These are phyloP conservation scores for Vitis rupestris DNA, from an alignment of 164 flowering plant species.

Conservation along the genomic window DNA sequence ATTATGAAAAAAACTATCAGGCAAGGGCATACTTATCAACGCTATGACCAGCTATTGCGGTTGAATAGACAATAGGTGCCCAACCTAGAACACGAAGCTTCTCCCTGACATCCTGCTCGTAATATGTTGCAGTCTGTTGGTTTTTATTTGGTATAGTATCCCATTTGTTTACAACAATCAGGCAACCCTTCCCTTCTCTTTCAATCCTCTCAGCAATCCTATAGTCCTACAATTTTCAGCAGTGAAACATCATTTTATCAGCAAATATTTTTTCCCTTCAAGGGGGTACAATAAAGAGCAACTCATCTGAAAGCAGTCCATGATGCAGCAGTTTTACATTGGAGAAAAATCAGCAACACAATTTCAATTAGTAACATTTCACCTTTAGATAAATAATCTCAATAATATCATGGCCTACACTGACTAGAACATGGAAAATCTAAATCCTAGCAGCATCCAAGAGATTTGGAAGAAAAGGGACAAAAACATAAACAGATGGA, in stretches of 20 bases:
- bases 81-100: slow-evolving; percentile 86
- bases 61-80: slow-evolving; percentile 98
- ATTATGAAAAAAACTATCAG: background rate
- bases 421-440: background rate
- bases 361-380: background rate
- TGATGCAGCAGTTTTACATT: background rate
- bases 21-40: slow-evolving; percentile 74
- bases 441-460: background rate
- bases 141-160: slow-evolving; percentile 95
- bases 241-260: no score
- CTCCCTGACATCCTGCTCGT: slow-evolving; percentile 92
- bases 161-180: slow-evolving; percentile 98
- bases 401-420: no score
- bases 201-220: slow-evolving; percentile 95
- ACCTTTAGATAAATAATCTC: no score
- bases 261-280: no score
- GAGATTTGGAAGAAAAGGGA: background rate
- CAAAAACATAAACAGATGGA: no score
- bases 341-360: background rate
- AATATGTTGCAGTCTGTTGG: slow-evolving; percentile 72
- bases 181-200: slow-evolving; percentile 93
- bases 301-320: background rate
- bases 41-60: slow-evolving; percentile 78
- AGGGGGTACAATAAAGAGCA: background rate
- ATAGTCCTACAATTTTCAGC: slow-evolving; percentile 55